These are phyloP conservation scores for Thielaviopsis populi DNA, from an alignment of 2,329 filamentous ascomycete species.

Conservation along the genomic window DNA sequence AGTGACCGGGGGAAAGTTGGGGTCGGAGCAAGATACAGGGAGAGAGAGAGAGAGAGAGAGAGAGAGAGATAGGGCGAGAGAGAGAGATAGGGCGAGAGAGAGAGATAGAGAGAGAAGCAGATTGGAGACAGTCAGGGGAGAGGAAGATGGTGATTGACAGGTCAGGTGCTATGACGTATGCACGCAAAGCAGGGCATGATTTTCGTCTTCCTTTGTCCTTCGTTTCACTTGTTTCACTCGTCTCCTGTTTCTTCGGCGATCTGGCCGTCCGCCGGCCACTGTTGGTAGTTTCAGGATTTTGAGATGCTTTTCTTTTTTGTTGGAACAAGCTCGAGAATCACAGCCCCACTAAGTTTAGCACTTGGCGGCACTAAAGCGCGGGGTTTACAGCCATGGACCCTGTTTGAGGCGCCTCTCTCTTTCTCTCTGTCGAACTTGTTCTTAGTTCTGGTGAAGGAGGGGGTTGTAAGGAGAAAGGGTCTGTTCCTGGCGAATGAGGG, in stretches of 20 bases:
- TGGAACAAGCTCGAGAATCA: background rate
- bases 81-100: no score
- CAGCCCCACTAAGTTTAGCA: background rate
- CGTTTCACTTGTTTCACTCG: background rate
- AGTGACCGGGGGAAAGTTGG: background rate
- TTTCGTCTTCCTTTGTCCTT: background rate
- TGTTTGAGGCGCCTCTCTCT: background rate
- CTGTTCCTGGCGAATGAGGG: background rate
- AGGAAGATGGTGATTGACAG: background rate
- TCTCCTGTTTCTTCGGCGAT: background rate
- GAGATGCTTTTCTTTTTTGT: background rate
- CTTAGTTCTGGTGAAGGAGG: background rate
- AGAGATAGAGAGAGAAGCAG: background rate
- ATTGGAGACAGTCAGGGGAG: background rate
- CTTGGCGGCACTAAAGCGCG: conserved; percentile 4
- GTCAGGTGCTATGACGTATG: background rate
- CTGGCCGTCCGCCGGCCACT: background rate
- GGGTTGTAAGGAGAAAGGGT: background rate
- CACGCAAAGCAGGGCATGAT: background rate
- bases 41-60: no score
- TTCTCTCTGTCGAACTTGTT: no score
- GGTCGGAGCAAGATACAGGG: background rate
- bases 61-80: background rate
- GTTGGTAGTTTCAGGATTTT: background rate
- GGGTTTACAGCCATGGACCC: conserved; percentile 4